Conservation (phyloP, 768 basidiomycete genomes). For the Pleurotus tuoliensis region DNA sequence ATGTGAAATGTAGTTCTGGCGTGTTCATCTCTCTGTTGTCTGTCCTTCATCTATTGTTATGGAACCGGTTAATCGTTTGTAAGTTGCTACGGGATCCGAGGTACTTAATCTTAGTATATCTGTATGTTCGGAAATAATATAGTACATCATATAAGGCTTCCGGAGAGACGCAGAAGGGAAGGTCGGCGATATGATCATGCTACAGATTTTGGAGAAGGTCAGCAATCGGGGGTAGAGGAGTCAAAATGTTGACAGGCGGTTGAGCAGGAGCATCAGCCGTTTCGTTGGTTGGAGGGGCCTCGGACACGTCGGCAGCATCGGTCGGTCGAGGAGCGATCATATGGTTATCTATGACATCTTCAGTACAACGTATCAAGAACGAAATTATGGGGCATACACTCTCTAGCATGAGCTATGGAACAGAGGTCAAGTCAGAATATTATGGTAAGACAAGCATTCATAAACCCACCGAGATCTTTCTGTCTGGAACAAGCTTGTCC, state of each 20-base stretch:
- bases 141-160: too few species aligned
- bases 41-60: neutral
- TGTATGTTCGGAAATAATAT: neutral
- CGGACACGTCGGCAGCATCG: slow-evolving; percentile 7
- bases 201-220: neutral
- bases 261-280: neutral
- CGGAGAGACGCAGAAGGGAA: too few species aligned
- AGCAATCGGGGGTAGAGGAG: neutral
- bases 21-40: neutral
- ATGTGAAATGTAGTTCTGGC: neutral
- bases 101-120: neutral
- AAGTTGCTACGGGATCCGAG: neutral
- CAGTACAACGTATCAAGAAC: neutral
- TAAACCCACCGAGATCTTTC: slow-evolving; percentile 57
- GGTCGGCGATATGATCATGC: too few species aligned
- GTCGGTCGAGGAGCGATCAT: slow-evolving; percentile 23
- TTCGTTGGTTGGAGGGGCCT: neutral
- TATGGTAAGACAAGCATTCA: neutral
- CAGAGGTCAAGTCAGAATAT: neutral
- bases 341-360: slow-evolving; percentile 34
- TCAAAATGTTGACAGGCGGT: neutral
- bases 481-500: slow-evolving; percentile 58
- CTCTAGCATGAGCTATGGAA: slow-evolving; percentile 60
- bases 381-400: slow-evolving; percentile 49
- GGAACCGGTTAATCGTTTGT: neutral